Evolutionary conservation across 306 rosid genomes (phyloP).

Genomic region (Oemleria cerasiformis): DNA sequence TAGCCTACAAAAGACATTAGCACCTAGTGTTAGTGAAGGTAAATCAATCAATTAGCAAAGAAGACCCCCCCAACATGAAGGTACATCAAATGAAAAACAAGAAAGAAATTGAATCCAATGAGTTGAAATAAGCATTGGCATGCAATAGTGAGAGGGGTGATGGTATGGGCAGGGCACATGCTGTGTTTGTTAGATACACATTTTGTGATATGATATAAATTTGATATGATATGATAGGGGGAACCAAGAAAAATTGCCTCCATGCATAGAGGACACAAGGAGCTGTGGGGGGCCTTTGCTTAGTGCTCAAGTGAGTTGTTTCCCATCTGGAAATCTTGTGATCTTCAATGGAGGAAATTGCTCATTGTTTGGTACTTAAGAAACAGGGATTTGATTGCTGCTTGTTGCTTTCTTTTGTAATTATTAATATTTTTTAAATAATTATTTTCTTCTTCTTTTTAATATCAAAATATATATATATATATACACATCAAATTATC

Average conservation of each 20-base stretch:
- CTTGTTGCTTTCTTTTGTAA: conserved; percentile 47
- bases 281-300: conserved; percentile 41
- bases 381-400: conserved; percentile 74
- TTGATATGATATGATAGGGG: conserved; percentile 27
- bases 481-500: too few relatives aligned
- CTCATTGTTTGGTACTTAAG: conserved; percentile 40
- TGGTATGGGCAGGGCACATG: conserved; percentile 70
- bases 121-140: conserved; percentile 14
- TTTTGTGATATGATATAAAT: conserved; percentile 26
- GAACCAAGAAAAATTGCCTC: conserved; percentile 37
- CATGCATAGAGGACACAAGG: conserved; percentile 43
- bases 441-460: too few relatives aligned
- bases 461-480: too few relatives aligned
- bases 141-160: conserved; percentile 7
- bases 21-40: not conserved
- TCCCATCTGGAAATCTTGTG: conserved; percentile 54
- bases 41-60: not conserved
- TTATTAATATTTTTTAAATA: too few relatives aligned
- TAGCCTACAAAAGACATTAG: conserved; percentile 12
- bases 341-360: conserved; percentile 33
- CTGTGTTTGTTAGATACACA: conserved; percentile 35
- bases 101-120: conserved; percentile 1
- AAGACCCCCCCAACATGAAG: not conserved
- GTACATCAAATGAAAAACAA: not conserved
- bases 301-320: conserved; percentile 80